Evolutionary conservation across 768 basidiomycete genomes (phyloP), one percentile per base, ranked within the genome.

Genomic region (Kwoniella mangroviensis): DNA sequence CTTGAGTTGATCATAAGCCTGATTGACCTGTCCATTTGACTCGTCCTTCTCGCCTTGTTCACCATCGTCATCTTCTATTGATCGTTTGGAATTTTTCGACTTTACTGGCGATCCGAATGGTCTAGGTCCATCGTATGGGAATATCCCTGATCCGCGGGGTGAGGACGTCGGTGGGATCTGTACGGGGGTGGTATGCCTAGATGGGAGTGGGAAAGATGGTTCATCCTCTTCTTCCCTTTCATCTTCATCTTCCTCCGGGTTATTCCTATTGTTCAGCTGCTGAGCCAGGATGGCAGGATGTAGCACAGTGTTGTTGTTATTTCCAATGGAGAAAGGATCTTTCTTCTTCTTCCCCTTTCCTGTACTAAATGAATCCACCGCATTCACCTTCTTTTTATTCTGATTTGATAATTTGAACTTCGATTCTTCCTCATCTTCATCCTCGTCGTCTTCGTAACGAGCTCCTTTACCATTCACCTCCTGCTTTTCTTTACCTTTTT

Each of bases 351-450:
- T 73, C 75, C 74, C 75, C 64, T 70, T 74, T 4, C n/a, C 56
- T 22, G 22, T 26, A 42, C 58, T 26, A 22, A 60, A 60, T 43
- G 58, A 41, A 45, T 60, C 58, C 10, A 60, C 40, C 4, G 19
- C 19, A 10, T 22, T 60, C 17, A 15, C 52, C 69, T 71, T 72
- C 60, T 59, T 72, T 68, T 71, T 75, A n/a, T 63, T 72, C 70
- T 71, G 73, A n/a, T 60, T 67, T 22, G 70, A 54, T 34, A 61
- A 61, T 40, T 59, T 68, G 34, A 70, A 49, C 43, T 73, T 72
- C 19, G 70, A 72, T 55, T 74, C 73, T 21, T 69, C 71, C 40
- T 75, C 77, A 24, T 78, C 73, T 53, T 71, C 66, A 12, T 75
- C 45, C 45, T 49, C 74, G 12, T 63, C 74, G 15, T 63, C 65